These are phyloP conservation scores for Nemania abortiva DNA, from an alignment of 2,329 filamentous ascomycete species.

Conservation along the genomic window DNA sequence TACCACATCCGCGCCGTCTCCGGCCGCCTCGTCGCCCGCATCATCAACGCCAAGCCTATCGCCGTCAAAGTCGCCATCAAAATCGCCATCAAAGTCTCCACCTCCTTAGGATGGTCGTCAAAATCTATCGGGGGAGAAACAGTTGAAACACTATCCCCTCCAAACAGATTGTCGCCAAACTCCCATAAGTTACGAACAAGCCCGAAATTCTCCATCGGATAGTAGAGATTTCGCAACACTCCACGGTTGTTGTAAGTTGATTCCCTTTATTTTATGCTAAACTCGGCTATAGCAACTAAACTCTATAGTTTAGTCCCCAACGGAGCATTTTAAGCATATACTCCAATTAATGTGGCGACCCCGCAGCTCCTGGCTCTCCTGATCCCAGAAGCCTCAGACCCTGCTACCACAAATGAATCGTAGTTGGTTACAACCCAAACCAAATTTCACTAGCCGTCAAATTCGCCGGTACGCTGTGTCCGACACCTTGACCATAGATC, in stretches of 20 bases:
- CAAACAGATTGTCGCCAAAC: background rate
- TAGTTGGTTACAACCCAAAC: constrained; percentile 47
- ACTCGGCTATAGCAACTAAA: background rate
- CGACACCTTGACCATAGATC: constrained; percentile 52
- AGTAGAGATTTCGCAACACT: too few species aligned
- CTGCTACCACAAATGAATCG: background rate
- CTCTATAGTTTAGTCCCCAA: background rate
- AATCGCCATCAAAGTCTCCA: constrained; percentile 21
- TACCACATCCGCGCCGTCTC: constrained; percentile 5
- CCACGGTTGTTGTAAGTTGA: constrained; percentile 14
- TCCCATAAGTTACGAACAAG: background rate
- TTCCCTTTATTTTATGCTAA: background rate
- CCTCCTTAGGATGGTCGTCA: constrained; percentile 3
- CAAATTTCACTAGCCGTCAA: constrained; percentile 51
- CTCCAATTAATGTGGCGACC: constrained; percentile 6
- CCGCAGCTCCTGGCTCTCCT: background rate
- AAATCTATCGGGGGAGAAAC: background rate
- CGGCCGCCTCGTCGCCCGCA: constrained; percentile 9
- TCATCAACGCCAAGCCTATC: constrained; percentile 24
- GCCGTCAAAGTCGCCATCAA: constrained; percentile 15
- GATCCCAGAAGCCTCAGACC: background rate
- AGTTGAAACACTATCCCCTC: too few species aligned
- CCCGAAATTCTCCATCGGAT: background rate
- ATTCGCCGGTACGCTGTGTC: constrained; percentile 51
- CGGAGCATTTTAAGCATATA: background rate